Base-by-base conservation (phyloP, 306 rosid genomes). In the Medicago lupulina region DNA sequence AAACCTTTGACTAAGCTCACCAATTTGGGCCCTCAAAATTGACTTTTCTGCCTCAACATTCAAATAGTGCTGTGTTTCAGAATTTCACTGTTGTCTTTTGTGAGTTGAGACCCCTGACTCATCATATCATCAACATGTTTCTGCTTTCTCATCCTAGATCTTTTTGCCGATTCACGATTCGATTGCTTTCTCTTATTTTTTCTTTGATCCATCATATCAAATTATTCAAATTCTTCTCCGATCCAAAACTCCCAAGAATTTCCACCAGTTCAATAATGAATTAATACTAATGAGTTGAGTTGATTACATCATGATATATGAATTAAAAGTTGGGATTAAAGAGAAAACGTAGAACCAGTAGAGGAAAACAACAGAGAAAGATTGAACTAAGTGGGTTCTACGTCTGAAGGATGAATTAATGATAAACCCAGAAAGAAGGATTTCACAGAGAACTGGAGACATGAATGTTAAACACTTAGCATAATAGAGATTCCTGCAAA, bases 311-410 rank as follows among this genome's bases (percentile, higher is more conserved):
- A 38, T 43, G 7, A 21, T 1, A 74, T 34, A 36, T 14, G 43
- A 62, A 15, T n/a, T 62, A 39, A 60, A 25, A 36, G 2, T 9
- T 61, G 12, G 9, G 68, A 64, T 78, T 84, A 34, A 34, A 34
- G 98, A 93, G 38, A 93, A 93, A 39, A 89, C 98, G 64, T 93
- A 93, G 81, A 93, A 93, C 98, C 98, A 93, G 84, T 93, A 87
- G 36, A 93, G 97, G 82, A 93, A 93, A 13, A 91, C 89, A 19
- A 93, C 96, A 4, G 98, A 93, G 89, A 93, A 91, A 60, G 98
- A 93, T 80, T 93, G 98, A 86, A 93, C 97, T 21, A 93, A 64
- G 71, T 91, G 98, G 76, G 98, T 91, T 78, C 92, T 87, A 80
- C 95, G 97, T 69, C 97, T 78, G 62, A 89, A 81, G 44, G 97